phyloP scores from a whole-genome alignment of 2,329 filamentous ascomycete species.

The Lasiodiplodia citricola region DNA sequence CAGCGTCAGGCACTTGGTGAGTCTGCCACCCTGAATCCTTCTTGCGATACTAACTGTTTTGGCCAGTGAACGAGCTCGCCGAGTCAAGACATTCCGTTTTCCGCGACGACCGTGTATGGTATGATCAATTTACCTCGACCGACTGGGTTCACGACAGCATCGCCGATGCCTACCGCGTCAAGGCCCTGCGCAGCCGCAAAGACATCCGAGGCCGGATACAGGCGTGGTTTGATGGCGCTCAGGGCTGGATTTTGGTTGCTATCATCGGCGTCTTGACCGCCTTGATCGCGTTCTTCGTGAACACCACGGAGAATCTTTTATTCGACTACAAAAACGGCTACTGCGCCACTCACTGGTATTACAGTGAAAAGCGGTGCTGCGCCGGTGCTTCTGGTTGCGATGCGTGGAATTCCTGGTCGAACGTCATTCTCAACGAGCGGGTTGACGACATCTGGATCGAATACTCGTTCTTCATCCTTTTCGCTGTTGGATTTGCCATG shows the following conservation, averaged over 20 bases:
- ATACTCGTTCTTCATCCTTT: conserved; percentile 74
- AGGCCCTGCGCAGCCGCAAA: conserved; percentile 78
- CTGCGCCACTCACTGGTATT: conserved; percentile 72
- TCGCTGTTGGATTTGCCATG: conserved; percentile 72
- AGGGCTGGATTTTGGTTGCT: conserved; percentile 93
- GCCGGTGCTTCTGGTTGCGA: conserved; percentile 59
- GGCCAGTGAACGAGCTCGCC: conserved; percentile 57
- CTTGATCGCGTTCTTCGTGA: conserved; percentile 83
- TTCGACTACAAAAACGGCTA: conserved; percentile 94
- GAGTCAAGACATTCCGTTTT: conserved; percentile 71
- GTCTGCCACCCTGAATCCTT: background rate
- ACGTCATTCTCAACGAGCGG: conserved; percentile 58
- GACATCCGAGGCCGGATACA: conserved; percentile 82
- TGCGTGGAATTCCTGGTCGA: conserved; percentile 69
- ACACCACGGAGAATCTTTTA: conserved; percentile 81
- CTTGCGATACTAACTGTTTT: background rate
- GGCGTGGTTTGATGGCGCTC: conserved; percentile 80
- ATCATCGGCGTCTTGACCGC: conserved; percentile 88
- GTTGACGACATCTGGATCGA: conserved; percentile 68
- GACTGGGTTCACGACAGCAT: conserved; percentile 99
- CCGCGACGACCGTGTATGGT: conserved; percentile 91
- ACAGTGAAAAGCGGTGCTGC: conserved; percentile 73
- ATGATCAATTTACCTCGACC: conserved; percentile 96
- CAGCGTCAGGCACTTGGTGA: conserved; percentile 48
- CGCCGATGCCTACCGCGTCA: conserved; percentile 87